phyloP scores from a whole-genome alignment of 2,329 filamentous ascomycete genomes.

The Calonectria crousiana region DNA sequence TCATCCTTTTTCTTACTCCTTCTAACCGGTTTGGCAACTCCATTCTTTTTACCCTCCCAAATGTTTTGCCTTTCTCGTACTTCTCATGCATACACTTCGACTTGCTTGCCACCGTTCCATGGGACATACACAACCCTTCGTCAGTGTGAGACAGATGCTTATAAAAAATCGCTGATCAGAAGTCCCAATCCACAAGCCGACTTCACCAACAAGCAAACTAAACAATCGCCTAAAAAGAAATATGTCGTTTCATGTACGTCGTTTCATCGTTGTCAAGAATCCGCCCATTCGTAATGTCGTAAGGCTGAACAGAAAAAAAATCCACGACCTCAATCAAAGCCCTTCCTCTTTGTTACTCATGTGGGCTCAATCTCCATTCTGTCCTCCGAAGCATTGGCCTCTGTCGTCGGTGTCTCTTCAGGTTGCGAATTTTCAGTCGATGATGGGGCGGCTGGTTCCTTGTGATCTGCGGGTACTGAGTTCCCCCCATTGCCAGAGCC shows the following conservation, averaged over 20 bases:
- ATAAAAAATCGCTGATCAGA: slow-evolving; percentile 32
- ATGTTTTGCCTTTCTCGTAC: slow-evolving; percentile 2
- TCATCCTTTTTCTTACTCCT: slow-evolving; percentile 9
- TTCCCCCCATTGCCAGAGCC: slow-evolving; percentile 32
- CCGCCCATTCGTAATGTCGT: slow-evolving; percentile 35
- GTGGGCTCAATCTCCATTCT: slow-evolving; percentile 45
- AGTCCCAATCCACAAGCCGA: slow-evolving; percentile 22
- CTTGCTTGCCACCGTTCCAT: slow-evolving; percentile 3
- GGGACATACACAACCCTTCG: not conserved
- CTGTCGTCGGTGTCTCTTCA: slow-evolving; percentile 40
- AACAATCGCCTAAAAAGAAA: slow-evolving; percentile 38
- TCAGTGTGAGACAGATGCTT: not conserved
- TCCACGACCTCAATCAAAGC: slow-evolving; percentile 26
- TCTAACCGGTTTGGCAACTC: not conserved
- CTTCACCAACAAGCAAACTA: slow-evolving; percentile 28
- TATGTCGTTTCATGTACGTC: slow-evolving; percentile 44
- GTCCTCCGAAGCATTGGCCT: slow-evolving; percentile 41
- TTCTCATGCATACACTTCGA: slow-evolving; percentile 10
- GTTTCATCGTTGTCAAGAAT: slow-evolving; percentile 42
- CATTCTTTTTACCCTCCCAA: not conserved
- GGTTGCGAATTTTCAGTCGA: slow-evolving; percentile 36
- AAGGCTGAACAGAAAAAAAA: slow-evolving; percentile 24
- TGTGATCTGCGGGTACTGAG: slow-evolving; percentile 38
- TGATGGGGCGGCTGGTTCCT: slow-evolving; percentile 41
- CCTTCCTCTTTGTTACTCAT: slow-evolving; percentile 22